Evolutionary conservation across 257 asterid species (phyloP).

Genomic region (Asclepias syriaca): DNA sequence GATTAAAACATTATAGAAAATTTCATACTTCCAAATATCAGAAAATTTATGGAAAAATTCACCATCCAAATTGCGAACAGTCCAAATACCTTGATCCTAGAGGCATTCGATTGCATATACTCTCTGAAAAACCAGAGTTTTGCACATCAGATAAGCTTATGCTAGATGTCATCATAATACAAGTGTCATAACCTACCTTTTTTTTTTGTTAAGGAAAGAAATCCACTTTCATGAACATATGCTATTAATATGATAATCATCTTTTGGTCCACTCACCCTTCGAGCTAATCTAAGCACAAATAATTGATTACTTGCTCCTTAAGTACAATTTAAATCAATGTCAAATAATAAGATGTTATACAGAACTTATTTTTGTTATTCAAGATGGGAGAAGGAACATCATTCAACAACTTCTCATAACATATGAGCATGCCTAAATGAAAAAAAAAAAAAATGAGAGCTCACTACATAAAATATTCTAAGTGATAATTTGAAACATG

Average conservation of each 20-base stretch:
- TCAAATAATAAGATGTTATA: too few relatives aligned
- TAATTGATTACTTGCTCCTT: neutral
- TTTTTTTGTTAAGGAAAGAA: too few relatives aligned
- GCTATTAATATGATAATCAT: neutral
- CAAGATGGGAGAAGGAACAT: neutral
- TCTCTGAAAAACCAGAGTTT: constrained; percentile 31
- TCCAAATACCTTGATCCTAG: constrained; percentile 53
- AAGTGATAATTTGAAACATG: too few relatives aligned
- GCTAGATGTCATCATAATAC: too few relatives aligned
- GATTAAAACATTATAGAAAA: neutral
- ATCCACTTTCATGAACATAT: neutral
- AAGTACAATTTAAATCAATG: constrained; percentile 3
- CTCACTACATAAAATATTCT: too few relatives aligned
- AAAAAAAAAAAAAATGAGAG: too few relatives aligned
- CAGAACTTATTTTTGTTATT: too few relatives aligned
- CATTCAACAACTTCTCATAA: neutral
- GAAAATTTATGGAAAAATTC: neutral
- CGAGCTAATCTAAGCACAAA: neutral
- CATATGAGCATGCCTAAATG: too few relatives aligned
- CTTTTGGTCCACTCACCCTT: neutral
- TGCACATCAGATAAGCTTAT: too few relatives aligned
- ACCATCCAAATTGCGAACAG: neutral
- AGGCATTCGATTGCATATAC: constrained; percentile 77
- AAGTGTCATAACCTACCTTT: too few relatives aligned
- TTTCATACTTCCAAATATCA: neutral